These are phyloP conservation scores for Paraleonurus japonicus DNA, from an alignment of 257 asterid species.

Conservation along the genomic window DNA sequence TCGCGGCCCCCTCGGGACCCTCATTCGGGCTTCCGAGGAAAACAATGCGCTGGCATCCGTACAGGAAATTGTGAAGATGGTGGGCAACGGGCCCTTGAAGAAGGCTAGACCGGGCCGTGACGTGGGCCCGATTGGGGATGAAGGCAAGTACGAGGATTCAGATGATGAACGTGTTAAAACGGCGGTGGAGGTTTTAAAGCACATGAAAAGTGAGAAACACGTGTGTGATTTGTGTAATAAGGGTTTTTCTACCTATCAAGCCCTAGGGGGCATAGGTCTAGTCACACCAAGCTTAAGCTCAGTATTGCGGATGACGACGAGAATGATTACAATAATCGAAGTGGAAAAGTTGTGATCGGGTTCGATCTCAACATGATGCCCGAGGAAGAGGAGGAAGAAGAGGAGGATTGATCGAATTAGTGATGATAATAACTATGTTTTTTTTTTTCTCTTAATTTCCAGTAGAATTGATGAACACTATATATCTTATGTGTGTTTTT, in stretches of 20 bases:
- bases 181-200: not conserved
- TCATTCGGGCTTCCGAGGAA: not conserved
- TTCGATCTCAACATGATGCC: slow-evolving; percentile 39
- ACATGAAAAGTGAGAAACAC: not conserved
- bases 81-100: not conserved
- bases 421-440: too few species aligned
- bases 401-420: not conserved
- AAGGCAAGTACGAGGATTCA: too few species aligned
- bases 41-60: not conserved
- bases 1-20: not conserved
- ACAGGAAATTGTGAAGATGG: not conserved
- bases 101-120: not conserved
- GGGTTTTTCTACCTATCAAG: slow-evolving; percentile 38
- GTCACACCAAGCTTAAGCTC: slow-evolving; percentile 49
- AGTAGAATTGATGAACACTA: too few species aligned
- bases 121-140: not conserved
- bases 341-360: not conserved
- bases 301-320: slow-evolving; percentile 13
- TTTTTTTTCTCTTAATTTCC: too few species aligned
- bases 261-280: slow-evolving; percentile 65
- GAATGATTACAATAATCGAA: not conserved
- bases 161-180: not conserved
- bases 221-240: not conserved
- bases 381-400: not conserved
- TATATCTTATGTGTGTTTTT: too few species aligned